Percentiles rank a stretch among this genome's conserved stretches.
Evolutionary conservation across 2,329 filamentous ascomycete genomes (phyloP).

Genomic region (Alternaria ventricosa): DNA sequence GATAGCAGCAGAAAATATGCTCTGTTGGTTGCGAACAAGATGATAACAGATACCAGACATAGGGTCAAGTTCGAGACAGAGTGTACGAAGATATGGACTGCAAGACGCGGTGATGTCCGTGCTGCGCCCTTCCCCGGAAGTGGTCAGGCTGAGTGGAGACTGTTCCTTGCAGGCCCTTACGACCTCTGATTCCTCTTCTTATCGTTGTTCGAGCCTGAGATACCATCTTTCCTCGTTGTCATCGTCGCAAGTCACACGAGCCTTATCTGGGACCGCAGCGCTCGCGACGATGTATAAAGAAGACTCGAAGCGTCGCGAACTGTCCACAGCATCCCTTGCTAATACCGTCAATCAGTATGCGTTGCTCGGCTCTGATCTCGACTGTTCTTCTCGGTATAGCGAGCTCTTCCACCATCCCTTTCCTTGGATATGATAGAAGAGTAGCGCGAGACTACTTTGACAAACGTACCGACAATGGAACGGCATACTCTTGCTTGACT

Average conservation of each 20-base stretch:
- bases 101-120: neutral
- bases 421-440: constrained; percentile 30
- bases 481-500: constrained; percentile 15
- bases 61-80: neutral
- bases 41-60: neutral
- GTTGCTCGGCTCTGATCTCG: neutral
- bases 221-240: neutral
- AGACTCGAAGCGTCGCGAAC: neutral
- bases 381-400: neutral
- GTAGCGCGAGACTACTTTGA: constrained; percentile 25
- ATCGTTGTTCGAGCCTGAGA: neutral
- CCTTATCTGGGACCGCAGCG: neutral
- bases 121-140: neutral
- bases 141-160: neutral
- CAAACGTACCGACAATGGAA: constrained; percentile 20
- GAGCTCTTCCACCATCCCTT: constrained; percentile 19
- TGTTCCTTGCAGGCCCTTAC: neutral
- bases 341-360: neutral
- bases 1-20: neutral
- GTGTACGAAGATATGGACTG: neutral
- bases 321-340: neutral
- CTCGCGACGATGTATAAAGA: neutral
- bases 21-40: neutral
- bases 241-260: neutral
- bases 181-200: neutral